Percentiles rank a stretch among this genome's conserved stretches.
Conservation (phyloP, 495 filamentous ascomycete genomes). For the Astrothelium subdiscretum region DNA sequence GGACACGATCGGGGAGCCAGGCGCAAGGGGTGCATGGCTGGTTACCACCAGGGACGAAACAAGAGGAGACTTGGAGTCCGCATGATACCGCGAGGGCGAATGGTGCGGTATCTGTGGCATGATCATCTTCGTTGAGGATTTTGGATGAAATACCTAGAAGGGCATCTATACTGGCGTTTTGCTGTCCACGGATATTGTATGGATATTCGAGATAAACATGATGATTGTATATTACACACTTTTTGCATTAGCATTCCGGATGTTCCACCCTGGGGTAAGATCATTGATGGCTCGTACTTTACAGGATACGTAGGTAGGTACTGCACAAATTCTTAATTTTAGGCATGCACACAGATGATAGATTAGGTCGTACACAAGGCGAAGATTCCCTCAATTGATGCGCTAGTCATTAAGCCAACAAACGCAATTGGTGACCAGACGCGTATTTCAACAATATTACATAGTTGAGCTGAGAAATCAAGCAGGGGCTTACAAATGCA, state of each 20-base stretch:
- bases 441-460: too few relatives aligned
- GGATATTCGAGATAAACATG: not conserved
- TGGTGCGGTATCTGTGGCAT: not conserved
- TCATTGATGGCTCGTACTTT: too few relatives aligned
- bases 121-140: not conserved
- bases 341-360: too few relatives aligned
- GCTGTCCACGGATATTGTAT: not conserved
- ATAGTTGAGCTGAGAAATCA: too few relatives aligned
- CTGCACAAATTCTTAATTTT: too few relatives aligned
- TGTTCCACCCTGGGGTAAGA: too few relatives aligned
- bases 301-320: too few relatives aligned
- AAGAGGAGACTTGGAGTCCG: slow-evolving; percentile 71
- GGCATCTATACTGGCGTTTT: not conserved
- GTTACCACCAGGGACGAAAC: slow-evolving; percentile 61
- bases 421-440: too few relatives aligned
- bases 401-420: too few relatives aligned
- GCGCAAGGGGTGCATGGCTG: slow-evolving; percentile 28
- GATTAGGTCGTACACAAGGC: too few relatives aligned
- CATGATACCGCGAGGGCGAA: slow-evolving; percentile 27
- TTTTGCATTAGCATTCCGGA: not conserved
- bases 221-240: not conserved
- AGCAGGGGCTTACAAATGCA: too few relatives aligned
- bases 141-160: not conserved
- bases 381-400: too few relatives aligned
- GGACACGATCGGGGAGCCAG: slow-evolving; percentile 8